These are phyloP conservation scores for Fusarium dimerum DNA, from an alignment of 2,329 filamentous ascomycete species.

Conservation along the genomic window DNA sequence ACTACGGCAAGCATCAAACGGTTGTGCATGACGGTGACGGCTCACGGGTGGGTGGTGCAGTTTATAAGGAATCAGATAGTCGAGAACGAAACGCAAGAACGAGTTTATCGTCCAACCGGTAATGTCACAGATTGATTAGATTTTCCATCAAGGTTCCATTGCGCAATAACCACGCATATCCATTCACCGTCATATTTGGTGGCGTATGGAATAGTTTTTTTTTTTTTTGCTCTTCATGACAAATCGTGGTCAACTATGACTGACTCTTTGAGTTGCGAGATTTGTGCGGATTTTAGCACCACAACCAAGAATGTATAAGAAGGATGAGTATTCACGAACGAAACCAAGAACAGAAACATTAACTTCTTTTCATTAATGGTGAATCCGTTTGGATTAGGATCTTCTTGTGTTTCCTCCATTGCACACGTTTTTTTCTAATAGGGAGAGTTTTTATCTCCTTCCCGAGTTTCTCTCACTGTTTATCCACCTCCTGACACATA, in stretches of 20 bases:
- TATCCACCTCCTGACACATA: too few relatives aligned
- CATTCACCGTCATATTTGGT: not conserved
- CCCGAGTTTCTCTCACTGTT: not conserved
- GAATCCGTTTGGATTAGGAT: too few relatives aligned
- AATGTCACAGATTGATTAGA: not conserved
- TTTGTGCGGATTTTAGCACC: conserved; percentile 38
- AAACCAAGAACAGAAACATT: not conserved
- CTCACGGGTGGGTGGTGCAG: too few relatives aligned
- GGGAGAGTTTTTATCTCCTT: too few relatives aligned
- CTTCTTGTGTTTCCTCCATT: too few relatives aligned
- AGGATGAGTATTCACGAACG: not conserved
- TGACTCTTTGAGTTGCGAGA: conserved; percentile 29
- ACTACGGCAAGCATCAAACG: too few relatives aligned
- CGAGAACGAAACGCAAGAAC: too few relatives aligned
- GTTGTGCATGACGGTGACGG: too few relatives aligned
- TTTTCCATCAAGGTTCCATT: not conserved
- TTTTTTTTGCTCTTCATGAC: conserved; percentile 10
- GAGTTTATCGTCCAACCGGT: not conserved
- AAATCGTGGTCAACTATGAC: conserved; percentile 14
- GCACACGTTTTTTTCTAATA: too few relatives aligned
- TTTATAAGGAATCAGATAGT: too few relatives aligned
- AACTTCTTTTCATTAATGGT: too few relatives aligned
- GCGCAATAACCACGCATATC: not conserved
- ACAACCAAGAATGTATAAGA: not conserved
- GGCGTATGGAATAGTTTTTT: too few relatives aligned